Percentiles rank a stretch among this genome's conserved stretches.
Conservation (phyloP, 73 alveolate species). For the Durusdinium trenchii region DNA sequence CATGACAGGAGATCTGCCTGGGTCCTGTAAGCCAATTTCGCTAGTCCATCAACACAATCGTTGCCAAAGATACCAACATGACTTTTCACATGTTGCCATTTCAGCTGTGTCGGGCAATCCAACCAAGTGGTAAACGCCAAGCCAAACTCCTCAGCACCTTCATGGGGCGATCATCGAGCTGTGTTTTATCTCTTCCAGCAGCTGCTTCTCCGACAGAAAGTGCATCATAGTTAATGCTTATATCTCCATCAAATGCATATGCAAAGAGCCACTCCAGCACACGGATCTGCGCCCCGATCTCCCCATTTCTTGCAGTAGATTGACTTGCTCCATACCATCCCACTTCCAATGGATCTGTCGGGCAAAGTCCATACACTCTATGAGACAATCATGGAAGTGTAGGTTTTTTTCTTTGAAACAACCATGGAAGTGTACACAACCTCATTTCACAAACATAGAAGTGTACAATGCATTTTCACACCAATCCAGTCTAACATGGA, state of each 20-base stretch:
- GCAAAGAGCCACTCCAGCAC: not conserved
- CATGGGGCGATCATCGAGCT: not conserved
- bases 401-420: no score
- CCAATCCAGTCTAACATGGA: no score
- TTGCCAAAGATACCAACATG: not conserved
- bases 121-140: not conserved
- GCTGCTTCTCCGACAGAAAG: not conserved
- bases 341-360: not conserved
- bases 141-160: not conserved
- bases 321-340: not conserved
- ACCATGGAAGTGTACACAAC: no score
- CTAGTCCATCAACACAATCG: not conserved
- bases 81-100: not conserved
- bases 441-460: no score
- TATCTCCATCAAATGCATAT: no score
- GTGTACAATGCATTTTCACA: no score
- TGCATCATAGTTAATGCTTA: not conserved
- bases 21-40: not conserved
- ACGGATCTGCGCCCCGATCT: not conserved
- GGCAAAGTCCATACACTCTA: not conserved
- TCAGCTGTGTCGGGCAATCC: not conserved
- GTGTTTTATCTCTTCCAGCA: not conserved
- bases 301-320: not conserved
- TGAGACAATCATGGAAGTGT: no score
- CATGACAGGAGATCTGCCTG: not conserved